Conservation (phyloP, 257 asterid species). For the Solanum microdontum region DNA sequence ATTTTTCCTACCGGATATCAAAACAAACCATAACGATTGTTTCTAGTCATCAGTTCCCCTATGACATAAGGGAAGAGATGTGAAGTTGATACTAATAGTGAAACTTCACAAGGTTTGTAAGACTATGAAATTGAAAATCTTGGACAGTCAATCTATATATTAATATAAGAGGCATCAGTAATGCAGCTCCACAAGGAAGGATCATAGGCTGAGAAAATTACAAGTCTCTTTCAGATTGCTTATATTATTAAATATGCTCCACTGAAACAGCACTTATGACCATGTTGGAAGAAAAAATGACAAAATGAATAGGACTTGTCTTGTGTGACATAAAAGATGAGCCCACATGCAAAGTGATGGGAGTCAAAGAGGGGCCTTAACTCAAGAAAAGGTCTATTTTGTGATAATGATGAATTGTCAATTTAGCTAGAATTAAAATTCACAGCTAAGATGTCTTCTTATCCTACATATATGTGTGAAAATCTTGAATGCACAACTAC, state of each 20-base stretch:
- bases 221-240: slow-evolving; percentile 34
- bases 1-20: background rate
- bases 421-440: background rate
- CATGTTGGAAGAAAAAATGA: slow-evolving; percentile 38
- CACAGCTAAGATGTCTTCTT: background rate
- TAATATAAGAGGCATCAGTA: slow-evolving; percentile 2
- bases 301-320: slow-evolving; percentile 26
- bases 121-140: background rate
- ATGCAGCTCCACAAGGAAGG: slow-evolving; percentile 21
- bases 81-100: background rate
- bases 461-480: background rate
- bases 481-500: background rate
- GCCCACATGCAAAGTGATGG: slow-evolving; percentile 33
- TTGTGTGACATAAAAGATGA: slow-evolving; percentile 13
- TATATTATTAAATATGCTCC: slow-evolving; percentile 43
- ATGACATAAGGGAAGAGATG: background rate
- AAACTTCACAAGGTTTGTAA: background rate
- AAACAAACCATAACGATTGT: background rate
- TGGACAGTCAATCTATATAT: background rate
- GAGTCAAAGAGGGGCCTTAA: slow-evolving; percentile 27
- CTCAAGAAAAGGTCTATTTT: slow-evolving; percentile 3
- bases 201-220: slow-evolving; percentile 1
- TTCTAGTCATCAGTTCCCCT: background rate
- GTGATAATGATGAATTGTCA: background rate
- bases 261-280: slow-evolving; percentile 41